A percentile compares a stretch with the other conserved stretches of the same genome.
These are phyloP conservation scores for Aspergillus japonicus DNA, from an alignment of 2,329 filamentous ascomycete genomes.

Conservation along the genomic window DNA sequence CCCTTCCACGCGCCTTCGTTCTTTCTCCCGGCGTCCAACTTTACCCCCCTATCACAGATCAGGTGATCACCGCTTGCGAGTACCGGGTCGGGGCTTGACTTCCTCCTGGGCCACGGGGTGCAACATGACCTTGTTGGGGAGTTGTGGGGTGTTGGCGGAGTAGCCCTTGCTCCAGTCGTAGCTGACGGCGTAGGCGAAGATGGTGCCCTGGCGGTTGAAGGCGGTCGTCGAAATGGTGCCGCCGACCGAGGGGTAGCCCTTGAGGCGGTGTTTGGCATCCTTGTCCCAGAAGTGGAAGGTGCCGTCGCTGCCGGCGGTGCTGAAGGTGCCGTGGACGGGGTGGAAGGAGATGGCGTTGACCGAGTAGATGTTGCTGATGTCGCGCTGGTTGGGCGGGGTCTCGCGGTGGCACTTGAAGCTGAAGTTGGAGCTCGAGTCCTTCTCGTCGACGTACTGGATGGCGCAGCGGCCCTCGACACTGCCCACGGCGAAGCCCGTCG, in stretches of 20 bases:
- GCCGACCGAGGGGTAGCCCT: constrained; percentile 81
- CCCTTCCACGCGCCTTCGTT: neutral
- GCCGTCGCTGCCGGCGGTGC: constrained; percentile 89
- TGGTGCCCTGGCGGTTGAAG: constrained; percentile 83
- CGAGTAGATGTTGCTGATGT: constrained; percentile 83
- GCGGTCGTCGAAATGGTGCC: constrained; percentile 86
- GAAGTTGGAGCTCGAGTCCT: constrained; percentile 88
- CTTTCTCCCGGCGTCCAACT: neutral
- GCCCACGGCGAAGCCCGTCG: constrained; percentile 87
- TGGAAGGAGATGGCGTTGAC: constrained; percentile 99
- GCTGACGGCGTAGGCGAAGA: constrained; percentile 85
- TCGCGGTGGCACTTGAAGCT: constrained; percentile 99
- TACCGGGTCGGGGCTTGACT: constrained; percentile 56
- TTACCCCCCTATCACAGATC: neutral
- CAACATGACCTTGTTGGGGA: constrained; percentile 78
- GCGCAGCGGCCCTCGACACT: constrained; percentile 96
- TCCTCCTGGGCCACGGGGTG: constrained; percentile 70
- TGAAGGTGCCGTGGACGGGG: constrained; percentile 95
- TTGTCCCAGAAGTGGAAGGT: constrained; percentile 82
- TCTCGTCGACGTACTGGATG: constrained; percentile 97
- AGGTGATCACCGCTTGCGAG: constrained; percentile 41
- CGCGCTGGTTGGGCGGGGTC: constrained; percentile 60
- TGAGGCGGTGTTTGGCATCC: constrained; percentile 82
- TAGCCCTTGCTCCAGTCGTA: constrained; percentile 99
- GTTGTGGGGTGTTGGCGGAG: constrained; percentile 70